Base-by-base conservation (phyloP, 441 rosid genomes). In the Adansonia grandidieri region DNA sequence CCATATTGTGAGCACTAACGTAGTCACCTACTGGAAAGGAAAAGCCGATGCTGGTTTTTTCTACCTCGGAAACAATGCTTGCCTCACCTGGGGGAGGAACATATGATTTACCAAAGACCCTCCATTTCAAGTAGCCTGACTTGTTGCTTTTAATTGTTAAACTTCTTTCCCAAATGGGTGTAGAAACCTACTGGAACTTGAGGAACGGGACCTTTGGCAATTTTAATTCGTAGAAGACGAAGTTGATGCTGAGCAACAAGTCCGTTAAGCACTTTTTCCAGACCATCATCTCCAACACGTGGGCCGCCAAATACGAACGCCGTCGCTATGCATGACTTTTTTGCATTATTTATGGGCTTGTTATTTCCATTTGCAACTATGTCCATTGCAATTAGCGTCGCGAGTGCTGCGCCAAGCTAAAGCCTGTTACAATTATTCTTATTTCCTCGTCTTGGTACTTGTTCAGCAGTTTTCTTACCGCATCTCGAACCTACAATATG, bases 281-380 rank as follows among this genome's bases (percentile, higher is more conserved):
- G 32, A 60, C 64, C 22, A 72, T 40, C 53, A 40, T 77, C 76
- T 63, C 6, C 51, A 0, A 86, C 83, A 9, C 73, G 82, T 0
- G 88, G 89, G 64, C 85, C 77, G 4, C 73, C 87, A 20, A 71
- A 86, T 0, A 10, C 14, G 0, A 44, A 44, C 1, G 32, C 53
- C 5, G 53, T 17, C 28, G 44, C 71, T 28, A 44, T 66, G 48
- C 5, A 44, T 15, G 53, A 9, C 71, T 17, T 44, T 24, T 24
- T 24, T 24, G 28, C 28, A 24, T 24, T 24, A 0, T 42, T 4
- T 10, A 15, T 42, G 32, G 71, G 71, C 71, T 44, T 44, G 8
- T 66, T 42, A 9, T 4, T 42, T 7, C 71, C 71, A 42, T 66
- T 66, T 24, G 28, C 28, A 37, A 37, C 7, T 2, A 42, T n/a